These are phyloP conservation scores for Bidens hawaiensis DNA, from an alignment of 140 eudicot genomes.

Conservation along the genomic window DNA sequence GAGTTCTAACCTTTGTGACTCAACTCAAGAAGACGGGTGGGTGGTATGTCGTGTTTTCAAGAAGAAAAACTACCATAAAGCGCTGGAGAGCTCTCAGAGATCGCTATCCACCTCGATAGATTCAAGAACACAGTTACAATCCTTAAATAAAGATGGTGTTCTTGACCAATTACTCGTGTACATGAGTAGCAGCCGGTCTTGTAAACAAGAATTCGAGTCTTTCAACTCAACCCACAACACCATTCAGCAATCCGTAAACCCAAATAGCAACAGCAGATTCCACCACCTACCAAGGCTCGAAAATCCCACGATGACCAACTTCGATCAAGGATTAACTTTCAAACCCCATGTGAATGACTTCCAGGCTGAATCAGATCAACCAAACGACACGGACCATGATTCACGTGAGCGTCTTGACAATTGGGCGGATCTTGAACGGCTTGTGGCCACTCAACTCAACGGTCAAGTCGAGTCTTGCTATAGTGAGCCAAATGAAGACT, in stretches of 20 bases:
- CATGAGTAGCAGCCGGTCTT: constrained; percentile 56
- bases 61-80: constrained; percentile 79
- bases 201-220: constrained; percentile 38
- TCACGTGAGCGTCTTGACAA: constrained; percentile 34
- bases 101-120: constrained; percentile 27
- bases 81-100: constrained; percentile 47
- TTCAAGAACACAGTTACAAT: constrained; percentile 26
- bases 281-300: constrained; percentile 54
- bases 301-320: constrained; percentile 30
- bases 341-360: constrained; percentile 16
- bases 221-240: constrained; percentile 19
- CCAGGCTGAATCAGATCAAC: constrained; percentile 1
- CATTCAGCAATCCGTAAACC: constrained; percentile 14
- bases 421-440: constrained; percentile 71
- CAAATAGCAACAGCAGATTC: constrained; percentile 24
- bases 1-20: constrained; percentile 40
- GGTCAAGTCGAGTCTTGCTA: constrained; percentile 40
- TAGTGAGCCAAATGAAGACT: constrained; percentile 26
- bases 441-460: constrained; percentile 66
- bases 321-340: constrained; percentile 21
- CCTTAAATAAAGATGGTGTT: constrained; percentile 36
- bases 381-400: constrained; percentile 12
- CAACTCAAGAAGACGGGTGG: constrained; percentile 78
- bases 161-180: constrained; percentile 67
- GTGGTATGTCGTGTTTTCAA: constrained; percentile 88